Conservation (phyloP, 2,329 filamentous ascomycete species). For the Stemphylium beticola region DNA sequence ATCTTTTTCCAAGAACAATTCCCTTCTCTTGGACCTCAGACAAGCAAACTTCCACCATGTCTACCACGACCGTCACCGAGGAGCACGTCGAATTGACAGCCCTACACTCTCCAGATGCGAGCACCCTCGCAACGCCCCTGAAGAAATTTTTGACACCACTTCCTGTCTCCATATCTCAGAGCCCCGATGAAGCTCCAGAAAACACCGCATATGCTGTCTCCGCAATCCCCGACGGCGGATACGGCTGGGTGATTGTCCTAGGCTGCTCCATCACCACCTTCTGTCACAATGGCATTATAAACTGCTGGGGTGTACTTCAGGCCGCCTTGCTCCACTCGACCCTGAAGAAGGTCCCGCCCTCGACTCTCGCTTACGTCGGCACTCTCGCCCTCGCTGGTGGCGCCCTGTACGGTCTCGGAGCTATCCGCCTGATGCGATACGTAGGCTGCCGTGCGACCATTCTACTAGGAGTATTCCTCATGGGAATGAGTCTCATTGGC, state of each 20-base stretch:
- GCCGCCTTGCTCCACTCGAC: constrained; percentile 59
- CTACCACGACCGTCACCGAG: neutral
- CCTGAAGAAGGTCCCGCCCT: constrained; percentile 53
- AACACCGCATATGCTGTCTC: constrained; percentile 27
- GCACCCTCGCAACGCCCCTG: neutral
- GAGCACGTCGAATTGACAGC: neutral
- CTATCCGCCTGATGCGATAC: constrained; percentile 58
- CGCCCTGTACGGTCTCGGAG: constrained; percentile 59
- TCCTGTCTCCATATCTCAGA: neutral
- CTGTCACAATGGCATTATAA: constrained; percentile 60
- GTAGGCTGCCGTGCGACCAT: constrained; percentile 58
- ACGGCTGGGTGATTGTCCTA: constrained; percentile 63
- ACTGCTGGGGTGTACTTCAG: constrained; percentile 68
- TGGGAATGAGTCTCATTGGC: constrained; percentile 58
- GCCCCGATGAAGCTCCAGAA: constrained; percentile 17
- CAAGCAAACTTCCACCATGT: neutral
- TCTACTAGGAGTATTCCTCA: constrained; percentile 57
- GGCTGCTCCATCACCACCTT: constrained; percentile 60
- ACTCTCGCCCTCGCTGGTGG: constrained; percentile 59
- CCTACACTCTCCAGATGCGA: neutral
- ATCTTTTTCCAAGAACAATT: neutral
- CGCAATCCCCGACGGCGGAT: constrained; percentile 59
- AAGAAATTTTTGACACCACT: neutral
- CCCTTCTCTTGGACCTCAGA: neutral
- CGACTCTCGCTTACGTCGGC: constrained; percentile 65